Evolutionary conservation across 139 green algal genomes (phyloP), one percentile per base, ranked within the genome.

Genomic region (Chlorokybus atmophyticus): DNA sequence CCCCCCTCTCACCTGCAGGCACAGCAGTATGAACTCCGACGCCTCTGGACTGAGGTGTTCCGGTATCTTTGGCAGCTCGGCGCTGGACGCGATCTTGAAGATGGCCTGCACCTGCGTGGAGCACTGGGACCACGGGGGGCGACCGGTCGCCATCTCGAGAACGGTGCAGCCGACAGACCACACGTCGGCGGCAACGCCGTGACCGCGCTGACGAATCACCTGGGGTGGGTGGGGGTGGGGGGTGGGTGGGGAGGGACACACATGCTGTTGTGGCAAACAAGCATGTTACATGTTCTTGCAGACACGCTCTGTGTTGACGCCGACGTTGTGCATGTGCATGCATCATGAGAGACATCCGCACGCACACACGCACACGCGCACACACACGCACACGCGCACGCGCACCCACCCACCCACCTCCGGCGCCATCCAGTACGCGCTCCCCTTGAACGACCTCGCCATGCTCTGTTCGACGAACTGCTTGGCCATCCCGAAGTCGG

Each of bases 1-100:
- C n/a, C n/a, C n/a, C n/a, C n/a, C n/a, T n/a, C n/a, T n/a, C n/a
- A n/a, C n/a, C n/a, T 49, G 40, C 6, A 98, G 95, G 72, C 90
- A 98, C 6, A 86, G 71, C 44, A 81, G 75, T 41, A 97, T 64
- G 64, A 97, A 96, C 61, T 96, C 87, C 26, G 73, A 75, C 35
- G 75, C 86, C 27, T 93, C 82, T 0, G 66, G 35, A 0, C 76
- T 85, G 2, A 97, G 71, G 44, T 60, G 44, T 3, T 82, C 59
- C 27, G 72, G 65, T 17, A 80, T 64, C 6, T 74, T 51, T 2
- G 89, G 89, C 3, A 79, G 79, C 23, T 78, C 83, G 39, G 81
- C 84, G 29, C 78, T 81, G 19, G 68, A 79, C 0, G 88, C 85
- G 8, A 96, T 93, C 56, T 93, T 82, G 73, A 90, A 95, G 67